Evolutionary conservation across 164 flowering plant genomes (phyloP).

Genomic region (Piper longum): DNA sequence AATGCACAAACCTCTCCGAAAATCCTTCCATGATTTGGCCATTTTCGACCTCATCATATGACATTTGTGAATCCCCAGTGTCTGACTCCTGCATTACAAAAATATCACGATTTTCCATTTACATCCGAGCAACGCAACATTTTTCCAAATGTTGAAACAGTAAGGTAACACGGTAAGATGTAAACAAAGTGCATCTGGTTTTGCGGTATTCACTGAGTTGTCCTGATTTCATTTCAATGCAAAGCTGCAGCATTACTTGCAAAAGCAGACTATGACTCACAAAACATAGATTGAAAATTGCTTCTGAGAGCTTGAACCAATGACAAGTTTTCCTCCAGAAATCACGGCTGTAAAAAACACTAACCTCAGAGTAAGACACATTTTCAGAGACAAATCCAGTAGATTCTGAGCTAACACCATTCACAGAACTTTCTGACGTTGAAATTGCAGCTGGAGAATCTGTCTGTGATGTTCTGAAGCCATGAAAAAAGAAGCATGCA

Average conservation of each 20-base stretch:
- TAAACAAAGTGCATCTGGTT: too few relatives aligned
- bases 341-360: not conserved
- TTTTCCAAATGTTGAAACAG: too few relatives aligned
- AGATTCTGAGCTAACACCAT: conserved; percentile 17
- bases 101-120: too few relatives aligned
- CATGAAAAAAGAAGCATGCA: not conserved
- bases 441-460: conserved; percentile 22
- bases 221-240: too few relatives aligned
- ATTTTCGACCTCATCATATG: conserved; percentile 9
- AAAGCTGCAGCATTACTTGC: too few relatives aligned
- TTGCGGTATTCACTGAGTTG: too few relatives aligned
- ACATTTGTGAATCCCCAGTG: conserved; percentile 16
- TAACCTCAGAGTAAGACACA: conserved; percentile 38
- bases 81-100: conserved; percentile 24
- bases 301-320: not conserved
- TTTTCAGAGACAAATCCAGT: conserved; percentile 29
- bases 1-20: conserved; percentile 38
- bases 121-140: too few relatives aligned
- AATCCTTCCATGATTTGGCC: conserved; percentile 18
- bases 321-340: not conserved
- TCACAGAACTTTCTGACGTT: conserved; percentile 36
- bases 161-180: too few relatives aligned
- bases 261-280: too few relatives aligned
- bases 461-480: conserved; percentile 40
- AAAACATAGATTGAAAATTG: too few relatives aligned